A percentile compares a stretch with the other conserved stretches of the same genome.
Conservation (phyloP, 306 rosid genomes). For the Chamaecrista fasciculata region DNA sequence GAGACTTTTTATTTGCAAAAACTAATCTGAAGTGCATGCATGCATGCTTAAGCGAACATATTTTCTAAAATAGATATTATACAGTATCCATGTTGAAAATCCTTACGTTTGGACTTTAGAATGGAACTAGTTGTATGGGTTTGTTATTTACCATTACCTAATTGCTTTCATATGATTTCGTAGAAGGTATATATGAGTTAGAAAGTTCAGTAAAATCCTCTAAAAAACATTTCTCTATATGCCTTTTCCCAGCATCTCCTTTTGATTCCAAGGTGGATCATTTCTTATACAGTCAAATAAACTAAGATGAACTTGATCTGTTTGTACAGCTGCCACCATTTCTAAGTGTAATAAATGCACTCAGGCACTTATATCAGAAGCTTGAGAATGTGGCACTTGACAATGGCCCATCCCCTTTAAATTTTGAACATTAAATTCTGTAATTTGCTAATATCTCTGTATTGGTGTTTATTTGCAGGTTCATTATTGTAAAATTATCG, state of each 20-base stretch:
- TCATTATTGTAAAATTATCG: conserved; percentile 46
- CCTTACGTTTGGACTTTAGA: background rate
- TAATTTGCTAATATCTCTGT: conserved; percentile 9
- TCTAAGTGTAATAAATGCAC: background rate
- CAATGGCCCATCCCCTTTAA: background rate
- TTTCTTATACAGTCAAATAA: background rate
- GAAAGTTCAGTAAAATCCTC: background rate
- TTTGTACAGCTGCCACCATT: background rate
- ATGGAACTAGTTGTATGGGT: background rate
- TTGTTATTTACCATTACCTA: background rate
- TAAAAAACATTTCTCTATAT: background rate
- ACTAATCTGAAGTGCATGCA: background rate
- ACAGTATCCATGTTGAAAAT: background rate
- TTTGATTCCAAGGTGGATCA: background rate
- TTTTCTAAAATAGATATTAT: background rate
- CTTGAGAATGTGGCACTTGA: background rate
- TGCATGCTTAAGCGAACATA: conserved; percentile 6
- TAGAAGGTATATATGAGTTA: background rate
- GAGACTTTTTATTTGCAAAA: background rate
- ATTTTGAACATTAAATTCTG: background rate
- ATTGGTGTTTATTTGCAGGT: conserved; percentile 43
- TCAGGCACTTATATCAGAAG: background rate
- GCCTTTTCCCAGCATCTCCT: background rate
- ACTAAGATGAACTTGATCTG: background rate
- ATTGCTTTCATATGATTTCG: background rate